phyloP scores from a whole-genome alignment of 129 eudicot species.

The Flaveria sonorensis region DNA sequence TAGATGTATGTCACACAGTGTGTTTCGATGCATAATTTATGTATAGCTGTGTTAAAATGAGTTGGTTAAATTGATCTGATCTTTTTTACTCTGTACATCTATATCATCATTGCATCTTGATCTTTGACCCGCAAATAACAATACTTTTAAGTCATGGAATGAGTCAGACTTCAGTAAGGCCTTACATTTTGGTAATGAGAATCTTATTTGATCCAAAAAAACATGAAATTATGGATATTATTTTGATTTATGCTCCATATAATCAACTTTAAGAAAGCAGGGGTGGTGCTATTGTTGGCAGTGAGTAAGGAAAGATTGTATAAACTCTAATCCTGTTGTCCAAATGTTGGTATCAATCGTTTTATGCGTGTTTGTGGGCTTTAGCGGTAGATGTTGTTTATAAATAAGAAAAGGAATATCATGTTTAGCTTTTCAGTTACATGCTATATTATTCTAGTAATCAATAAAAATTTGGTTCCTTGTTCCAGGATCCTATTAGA shows the following conservation, averaged over 20 bases:
- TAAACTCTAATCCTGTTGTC: neutral
- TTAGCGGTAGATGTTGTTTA: neutral
- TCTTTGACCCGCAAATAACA: too few relatives aligned
- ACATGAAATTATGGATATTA: neutral
- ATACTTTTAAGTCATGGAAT: neutral
- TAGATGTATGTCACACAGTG: too few relatives aligned
- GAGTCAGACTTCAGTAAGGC: too few relatives aligned
- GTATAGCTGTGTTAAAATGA: too few relatives aligned
- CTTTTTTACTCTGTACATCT: neutral
- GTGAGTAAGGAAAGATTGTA: neutral
- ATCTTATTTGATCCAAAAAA: too few relatives aligned
- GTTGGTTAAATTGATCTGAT: neutral
- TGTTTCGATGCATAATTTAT: too few relatives aligned
- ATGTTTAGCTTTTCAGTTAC: neutral
- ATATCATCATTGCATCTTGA: too few relatives aligned
- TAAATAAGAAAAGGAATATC: neutral
- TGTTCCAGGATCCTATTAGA: conserved; percentile 59
- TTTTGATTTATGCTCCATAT: neutral
- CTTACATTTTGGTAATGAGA: too few relatives aligned
- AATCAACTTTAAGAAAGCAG: neutral
- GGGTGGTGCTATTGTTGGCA: neutral
- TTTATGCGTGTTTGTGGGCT: neutral
- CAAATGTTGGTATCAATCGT: too few relatives aligned
- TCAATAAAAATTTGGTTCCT: conserved; percentile 9
- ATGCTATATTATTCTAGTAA: neutral